phyloP scores from a whole-genome alignment of 208 protist genomes.

The Phytomonas francai region DNA sequence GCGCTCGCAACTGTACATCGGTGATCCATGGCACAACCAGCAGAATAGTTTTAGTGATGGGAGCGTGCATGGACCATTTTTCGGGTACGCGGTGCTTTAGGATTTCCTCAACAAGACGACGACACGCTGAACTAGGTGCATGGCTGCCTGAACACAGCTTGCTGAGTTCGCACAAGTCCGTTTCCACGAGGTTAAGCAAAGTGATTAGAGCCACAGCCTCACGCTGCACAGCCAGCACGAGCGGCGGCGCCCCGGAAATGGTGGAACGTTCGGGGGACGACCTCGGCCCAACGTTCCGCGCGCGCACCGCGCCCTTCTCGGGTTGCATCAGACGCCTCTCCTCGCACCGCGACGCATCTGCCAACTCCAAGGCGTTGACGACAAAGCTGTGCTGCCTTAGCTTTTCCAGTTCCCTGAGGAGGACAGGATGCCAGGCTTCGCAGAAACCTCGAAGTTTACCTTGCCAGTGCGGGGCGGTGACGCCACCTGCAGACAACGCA shows the following conservation, averaged over 20 bases:
- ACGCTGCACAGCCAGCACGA: constrained; percentile 87
- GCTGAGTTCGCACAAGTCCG: constrained; percentile 63
- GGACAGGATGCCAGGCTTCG: constrained; percentile 20
- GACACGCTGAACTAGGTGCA: constrained; percentile 86
- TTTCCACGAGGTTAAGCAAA: constrained; percentile 65
- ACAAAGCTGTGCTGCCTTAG: constrained; percentile 31
- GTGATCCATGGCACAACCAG: constrained; percentile 46
- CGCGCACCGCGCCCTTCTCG: background rate
- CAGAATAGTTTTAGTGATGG: constrained; percentile 22
- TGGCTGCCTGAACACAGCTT: constrained; percentile 54
- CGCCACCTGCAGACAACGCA: background rate
- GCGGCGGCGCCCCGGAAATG: constrained; percentile 36
- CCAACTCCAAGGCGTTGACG: constrained; percentile 15
- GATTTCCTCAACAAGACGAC: constrained; percentile 77
- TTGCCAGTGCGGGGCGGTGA: constrained; percentile 34
- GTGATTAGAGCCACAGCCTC: constrained; percentile 57
- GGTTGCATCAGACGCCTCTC: background rate
- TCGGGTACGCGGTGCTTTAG: constrained; percentile 76
- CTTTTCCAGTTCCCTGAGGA: constrained; percentile 14
- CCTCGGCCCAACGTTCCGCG: background rate
- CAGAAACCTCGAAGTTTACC: constrained; percentile 43
- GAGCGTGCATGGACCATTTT: constrained; percentile 67
- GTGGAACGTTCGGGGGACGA: background rate
- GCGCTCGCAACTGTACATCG: constrained; percentile 51
- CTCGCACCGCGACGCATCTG: background rate